Percentiles rank a stretch among this genome's conserved stretches.
These are phyloP conservation scores for Clavariopsis aquatica DNA, from an alignment of 495 filamentous ascomycete species.

Conservation along the genomic window DNA sequence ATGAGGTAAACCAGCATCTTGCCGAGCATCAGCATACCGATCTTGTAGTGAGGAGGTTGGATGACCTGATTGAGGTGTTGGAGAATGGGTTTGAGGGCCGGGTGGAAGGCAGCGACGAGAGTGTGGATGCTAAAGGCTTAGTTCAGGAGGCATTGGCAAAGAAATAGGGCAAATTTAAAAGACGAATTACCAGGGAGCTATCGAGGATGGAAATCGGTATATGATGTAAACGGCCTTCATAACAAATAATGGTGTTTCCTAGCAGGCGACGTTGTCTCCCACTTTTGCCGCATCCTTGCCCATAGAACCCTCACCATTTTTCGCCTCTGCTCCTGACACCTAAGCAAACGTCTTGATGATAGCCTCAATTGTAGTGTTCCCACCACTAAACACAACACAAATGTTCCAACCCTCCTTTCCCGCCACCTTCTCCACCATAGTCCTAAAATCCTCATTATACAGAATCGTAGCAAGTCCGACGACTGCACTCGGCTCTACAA, in stretches of 20 bases:
- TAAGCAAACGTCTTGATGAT: slow-evolving; percentile 64
- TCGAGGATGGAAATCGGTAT: neutral
- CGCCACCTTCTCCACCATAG: slow-evolving; percentile 66
- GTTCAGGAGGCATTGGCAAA: slow-evolving; percentile 19
- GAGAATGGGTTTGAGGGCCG: slow-evolving; percentile 41
- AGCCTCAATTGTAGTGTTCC: slow-evolving; percentile 84
- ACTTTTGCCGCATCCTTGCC: slow-evolving; percentile 46
- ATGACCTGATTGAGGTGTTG: slow-evolving; percentile 43
- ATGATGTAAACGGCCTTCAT: neutral
- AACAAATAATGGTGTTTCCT: slow-evolving; percentile 3
- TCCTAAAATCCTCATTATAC: slow-evolving; percentile 81
- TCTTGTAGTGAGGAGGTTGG: slow-evolving; percentile 41
- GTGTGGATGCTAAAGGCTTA: slow-evolving; percentile 16
- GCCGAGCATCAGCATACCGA: slow-evolving; percentile 78
- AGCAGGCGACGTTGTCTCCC: slow-evolving; percentile 54
- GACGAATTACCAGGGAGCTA: too few species aligned
- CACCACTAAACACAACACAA: slow-evolving; percentile 83
- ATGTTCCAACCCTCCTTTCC: slow-evolving; percentile 82
- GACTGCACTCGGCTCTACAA: slow-evolving; percentile 87
- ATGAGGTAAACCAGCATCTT: slow-evolving; percentile 74
- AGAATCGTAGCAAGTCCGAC: slow-evolving; percentile 82
- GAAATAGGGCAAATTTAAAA: neutral
- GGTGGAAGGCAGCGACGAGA: slow-evolving; percentile 23
- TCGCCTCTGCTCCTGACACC: slow-evolving; percentile 33
- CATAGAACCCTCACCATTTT: slow-evolving; percentile 45